phyloP scores from a whole-genome alignment of 208 protist species.

The Leishmania mexicana region DNA sequence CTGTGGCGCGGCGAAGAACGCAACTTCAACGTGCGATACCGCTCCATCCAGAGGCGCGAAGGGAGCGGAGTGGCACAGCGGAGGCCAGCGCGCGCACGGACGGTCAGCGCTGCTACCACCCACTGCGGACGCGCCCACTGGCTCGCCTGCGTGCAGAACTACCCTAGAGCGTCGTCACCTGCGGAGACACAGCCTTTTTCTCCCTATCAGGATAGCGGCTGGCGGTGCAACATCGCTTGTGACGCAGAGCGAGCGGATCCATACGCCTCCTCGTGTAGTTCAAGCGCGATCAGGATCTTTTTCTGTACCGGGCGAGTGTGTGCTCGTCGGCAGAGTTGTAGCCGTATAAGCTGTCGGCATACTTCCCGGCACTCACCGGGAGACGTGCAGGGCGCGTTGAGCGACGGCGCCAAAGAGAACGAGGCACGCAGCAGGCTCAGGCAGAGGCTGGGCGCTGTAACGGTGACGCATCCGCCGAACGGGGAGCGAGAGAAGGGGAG shows the following conservation, averaged over 20 bases:
- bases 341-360: no score
- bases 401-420: not conserved
- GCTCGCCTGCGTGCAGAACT: not conserved
- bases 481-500: not conserved
- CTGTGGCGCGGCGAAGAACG: not conserved
- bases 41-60: no score
- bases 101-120: not conserved
- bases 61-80: no score
- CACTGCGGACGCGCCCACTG: not conserved
- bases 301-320: not conserved
- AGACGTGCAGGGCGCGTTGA: not conserved
- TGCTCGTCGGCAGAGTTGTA: not conserved
- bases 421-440: not conserved
- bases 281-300: not conserved
- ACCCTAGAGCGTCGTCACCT: not conserved
- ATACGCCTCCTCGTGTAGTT: no score
- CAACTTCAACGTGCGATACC: not conserved
- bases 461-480: not conserved
- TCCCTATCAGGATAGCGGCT: not conserved
- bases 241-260: not conserved
- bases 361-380: not conserved
- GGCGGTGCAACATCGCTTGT: not conserved
- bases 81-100: no score
- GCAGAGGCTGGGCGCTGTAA: not conserved
- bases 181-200: not conserved